Percentiles rank a stretch among this genome's conserved stretches.
Evolutionary conservation across 768 basidiomycete genomes (phyloP).

Genomic region (Hericium erinaceus): DNA sequence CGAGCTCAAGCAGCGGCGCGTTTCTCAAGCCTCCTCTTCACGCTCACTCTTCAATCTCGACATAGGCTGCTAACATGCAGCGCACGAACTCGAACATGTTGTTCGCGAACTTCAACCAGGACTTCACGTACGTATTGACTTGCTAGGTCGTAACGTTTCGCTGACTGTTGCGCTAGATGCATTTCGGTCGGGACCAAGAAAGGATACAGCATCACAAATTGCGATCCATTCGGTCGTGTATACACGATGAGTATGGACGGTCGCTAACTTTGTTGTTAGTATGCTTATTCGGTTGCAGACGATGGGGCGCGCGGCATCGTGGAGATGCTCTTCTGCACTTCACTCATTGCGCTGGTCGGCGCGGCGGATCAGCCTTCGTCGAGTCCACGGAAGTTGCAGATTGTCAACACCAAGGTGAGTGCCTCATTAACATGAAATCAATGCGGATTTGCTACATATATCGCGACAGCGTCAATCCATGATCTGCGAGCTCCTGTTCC

Average conservation of each 20-base stretch:
- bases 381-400: conserved; percentile 89
- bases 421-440: too few relatives aligned
- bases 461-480: conserved; percentile 78
- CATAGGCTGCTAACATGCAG: conserved; percentile 5
- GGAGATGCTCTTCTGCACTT: conserved; percentile 99
- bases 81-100: conserved; percentile 45
- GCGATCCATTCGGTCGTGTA: conserved; percentile 94
- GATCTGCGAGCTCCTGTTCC: conserved; percentile 97
- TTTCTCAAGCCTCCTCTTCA: not conserved
- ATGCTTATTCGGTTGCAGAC: conserved; percentile 33
- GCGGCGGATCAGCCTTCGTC: conserved; percentile 88
- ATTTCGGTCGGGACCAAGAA: conserved; percentile 91
- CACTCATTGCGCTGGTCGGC: conserved; percentile 92
- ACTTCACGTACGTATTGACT: conserved; percentile 64
- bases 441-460: too few relatives aligned
- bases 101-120: conserved; percentile 96
- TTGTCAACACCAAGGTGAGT: conserved; percentile 94
- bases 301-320: conserved; percentile 94
- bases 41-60: not conserved
- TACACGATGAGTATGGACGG: conserved; percentile 82
- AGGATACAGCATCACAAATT: conserved; percentile 96
- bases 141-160: not conserved
- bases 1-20: not conserved
- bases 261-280: not conserved
- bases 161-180: conserved; percentile 39